phyloP scores from a whole-genome alignment of 2,329 filamentous ascomycete species.

The Gnomoniopsis smithogilvyi region DNA sequence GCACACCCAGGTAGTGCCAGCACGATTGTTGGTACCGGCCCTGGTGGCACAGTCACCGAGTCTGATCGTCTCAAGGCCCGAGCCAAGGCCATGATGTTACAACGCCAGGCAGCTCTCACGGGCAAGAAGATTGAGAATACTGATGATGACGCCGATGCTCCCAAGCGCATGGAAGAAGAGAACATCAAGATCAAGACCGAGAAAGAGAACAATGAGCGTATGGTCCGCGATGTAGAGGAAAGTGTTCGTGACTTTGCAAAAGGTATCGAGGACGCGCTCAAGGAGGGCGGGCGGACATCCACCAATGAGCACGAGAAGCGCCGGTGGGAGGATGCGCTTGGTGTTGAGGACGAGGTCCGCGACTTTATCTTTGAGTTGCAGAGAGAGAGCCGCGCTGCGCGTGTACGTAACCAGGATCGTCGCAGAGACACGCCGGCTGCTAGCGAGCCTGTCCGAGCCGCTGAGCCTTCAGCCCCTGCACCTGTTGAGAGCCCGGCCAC shows the following conservation, averaged over 20 bases:
- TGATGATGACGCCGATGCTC: constrained; percentile 73
- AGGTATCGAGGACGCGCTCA: constrained; percentile 82
- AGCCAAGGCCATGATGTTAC: constrained; percentile 98
- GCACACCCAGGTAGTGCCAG: constrained; percentile 78
- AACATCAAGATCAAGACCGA: constrained; percentile 77
- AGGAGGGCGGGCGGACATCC: constrained; percentile 72
- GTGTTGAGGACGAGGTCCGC: constrained; percentile 93
- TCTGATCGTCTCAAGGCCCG: constrained; percentile 91
- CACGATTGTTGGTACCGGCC: constrained; percentile 86
- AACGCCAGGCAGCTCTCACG: constrained; percentile 86
- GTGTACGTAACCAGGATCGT: constrained; percentile 60
- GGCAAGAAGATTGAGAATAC: constrained; percentile 71
- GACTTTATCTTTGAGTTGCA: constrained; percentile 98
- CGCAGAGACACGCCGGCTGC: constrained; percentile 40
- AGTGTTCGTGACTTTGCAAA: constrained; percentile 86
- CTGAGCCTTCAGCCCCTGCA: constrained; percentile 39
- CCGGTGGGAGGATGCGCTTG: constrained; percentile 92
- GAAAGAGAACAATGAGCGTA: constrained; percentile 89
- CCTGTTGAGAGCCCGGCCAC: constrained; percentile 52
- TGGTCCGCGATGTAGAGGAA: constrained; percentile 96
- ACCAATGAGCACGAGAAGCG: constrained; percentile 85
- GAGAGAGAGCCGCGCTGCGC: constrained; percentile 74
- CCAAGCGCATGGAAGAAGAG: constrained; percentile 86
- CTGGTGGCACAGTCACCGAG: constrained; percentile 86
- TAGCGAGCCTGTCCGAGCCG: constrained; percentile 39